A percentile compares a stretch with the other conserved stretches of the same genome.
Conservation (phyloP, 2,329 filamentous ascomycete species). For the Talaromyces albobiverticillius region DNA sequence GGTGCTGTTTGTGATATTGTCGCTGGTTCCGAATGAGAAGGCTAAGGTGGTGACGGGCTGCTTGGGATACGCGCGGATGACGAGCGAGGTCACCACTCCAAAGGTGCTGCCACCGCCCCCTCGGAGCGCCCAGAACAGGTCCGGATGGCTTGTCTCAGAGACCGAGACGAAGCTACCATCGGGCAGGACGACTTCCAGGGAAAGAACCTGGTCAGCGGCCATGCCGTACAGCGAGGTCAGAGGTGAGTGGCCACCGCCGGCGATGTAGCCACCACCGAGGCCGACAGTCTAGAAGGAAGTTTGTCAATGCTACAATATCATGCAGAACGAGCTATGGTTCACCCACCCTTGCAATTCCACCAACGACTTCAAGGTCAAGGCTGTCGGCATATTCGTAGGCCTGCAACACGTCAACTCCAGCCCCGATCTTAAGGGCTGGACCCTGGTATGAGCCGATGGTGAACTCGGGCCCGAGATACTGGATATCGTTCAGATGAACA, state of each 20-base stretch:
- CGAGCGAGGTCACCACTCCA: slow-evolving; percentile 56
- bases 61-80: slow-evolving; percentile 50
- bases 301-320: slow-evolving; percentile 2
- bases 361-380: slow-evolving; percentile 51
- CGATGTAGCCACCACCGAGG: slow-evolving; percentile 61
- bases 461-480: slow-evolving; percentile 15
- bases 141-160: slow-evolving; percentile 21
- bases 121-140: slow-evolving; percentile 51
- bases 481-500: slow-evolving; percentile 44
- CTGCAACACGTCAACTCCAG: slow-evolving; percentile 7
- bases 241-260: slow-evolving; percentile 59
- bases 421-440: slow-evolving; percentile 7
- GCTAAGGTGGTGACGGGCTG: neutral
- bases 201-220: slow-evolving; percentile 57
- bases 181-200: slow-evolving; percentile 56
- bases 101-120: slow-evolving; percentile 49
- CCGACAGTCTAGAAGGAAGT: slow-evolving; percentile 27
- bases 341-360: slow-evolving; percentile 37
- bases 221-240: slow-evolving; percentile 36
- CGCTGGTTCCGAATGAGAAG: slow-evolving; percentile 2
- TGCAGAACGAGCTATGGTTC: neutral
- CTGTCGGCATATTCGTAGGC: slow-evolving; percentile 32
- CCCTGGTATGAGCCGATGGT: slow-evolving; percentile 32
- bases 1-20: neutral
- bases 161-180: slow-evolving; percentile 11